Percentiles rank a stretch among this genome's conserved stretches.
These are phyloP conservation scores for Kodamaea ohmeri DNA, from an alignment of 1,139 yeast species.

Conservation along the genomic window DNA sequence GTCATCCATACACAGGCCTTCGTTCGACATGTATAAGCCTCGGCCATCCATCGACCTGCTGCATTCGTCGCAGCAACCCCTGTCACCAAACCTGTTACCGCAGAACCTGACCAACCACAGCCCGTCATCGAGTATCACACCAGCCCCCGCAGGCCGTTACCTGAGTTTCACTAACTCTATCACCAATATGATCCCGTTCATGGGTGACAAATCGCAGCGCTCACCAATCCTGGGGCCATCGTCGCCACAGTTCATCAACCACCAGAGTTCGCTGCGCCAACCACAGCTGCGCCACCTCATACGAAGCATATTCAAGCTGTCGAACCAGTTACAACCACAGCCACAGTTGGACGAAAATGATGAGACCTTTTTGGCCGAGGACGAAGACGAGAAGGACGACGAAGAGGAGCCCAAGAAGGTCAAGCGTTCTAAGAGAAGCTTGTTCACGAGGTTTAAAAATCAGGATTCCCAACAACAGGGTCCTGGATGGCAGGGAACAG, in stretches of 20 bases:
- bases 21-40: conserved; percentile 31
- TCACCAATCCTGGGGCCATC: conserved; percentile 23
- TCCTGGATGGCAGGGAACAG: too few species aligned
- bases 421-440: conserved; percentile 35
- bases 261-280: conserved; percentile 14
- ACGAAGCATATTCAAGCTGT: conserved; percentile 41
- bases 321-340: conserved; percentile 6
- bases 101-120: conserved; percentile 10
- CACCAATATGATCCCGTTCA: conserved; percentile 44
- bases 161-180: conserved; percentile 39
- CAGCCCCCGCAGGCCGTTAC: conserved; percentile 26
- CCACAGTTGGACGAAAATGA: conserved; percentile 7
- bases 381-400: conserved; percentile 7
- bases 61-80: conserved; percentile 9
- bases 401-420: conserved; percentile 27
- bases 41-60: conserved; percentile 27
- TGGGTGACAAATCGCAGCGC: conserved; percentile 33
- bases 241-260: conserved; percentile 12
- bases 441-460: conserved; percentile 44
- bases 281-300: conserved; percentile 35
- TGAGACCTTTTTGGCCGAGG: conserved; percentile 7
- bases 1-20: conserved; percentile 26
- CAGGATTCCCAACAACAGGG: too few species aligned
- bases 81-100: conserved; percentile 13
- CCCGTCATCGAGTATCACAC: conserved; percentile 4